Evolutionary conservation across 345 rosid species (phyloP).

Genomic region (Balakata baccata): DNA sequence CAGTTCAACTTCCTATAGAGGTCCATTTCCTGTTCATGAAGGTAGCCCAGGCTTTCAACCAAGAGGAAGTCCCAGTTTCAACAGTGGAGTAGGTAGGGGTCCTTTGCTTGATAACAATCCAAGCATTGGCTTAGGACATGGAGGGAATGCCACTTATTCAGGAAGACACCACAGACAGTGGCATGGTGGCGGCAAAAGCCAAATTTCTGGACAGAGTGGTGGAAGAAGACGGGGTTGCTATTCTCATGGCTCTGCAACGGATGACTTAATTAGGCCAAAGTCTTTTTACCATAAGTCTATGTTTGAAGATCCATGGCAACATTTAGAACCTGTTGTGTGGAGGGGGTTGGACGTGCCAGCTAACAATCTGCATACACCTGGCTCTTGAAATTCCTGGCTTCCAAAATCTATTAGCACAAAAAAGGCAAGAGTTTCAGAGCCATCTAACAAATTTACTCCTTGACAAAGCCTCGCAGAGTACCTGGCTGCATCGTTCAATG

Average conservation of each 20-base stretch:
- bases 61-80: slow-evolving; percentile 26
- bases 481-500: slow-evolving; percentile 74
- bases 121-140: slow-evolving; percentile 22
- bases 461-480: slow-evolving; percentile 74
- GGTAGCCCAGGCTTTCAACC: slow-evolving; percentile 33
- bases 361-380: slow-evolving; percentile 22
- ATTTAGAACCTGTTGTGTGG: slow-evolving; percentile 59
- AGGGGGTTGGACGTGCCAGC: slow-evolving; percentile 31
- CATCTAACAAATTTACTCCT: slow-evolving; percentile 39
- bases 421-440: slow-evolving; percentile 41
- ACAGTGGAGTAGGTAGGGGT: slow-evolving; percentile 37
- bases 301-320: slow-evolving; percentile 80
- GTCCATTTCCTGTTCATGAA: slow-evolving; percentile 25
- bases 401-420: slow-evolving; percentile 51
- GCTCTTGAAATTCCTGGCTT: slow-evolving; percentile 58
- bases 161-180: slow-evolving; percentile 50
- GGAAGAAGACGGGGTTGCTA: slow-evolving; percentile 44
- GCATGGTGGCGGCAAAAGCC: slow-evolving; percentile 30
- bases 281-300: slow-evolving; percentile 58
- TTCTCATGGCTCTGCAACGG: slow-evolving; percentile 20
- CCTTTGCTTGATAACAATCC: slow-evolving; percentile 37
- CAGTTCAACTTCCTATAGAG: slow-evolving; percentile 14
- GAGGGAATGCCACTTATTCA: slow-evolving; percentile 37
- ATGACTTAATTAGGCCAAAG: slow-evolving; percentile 24
- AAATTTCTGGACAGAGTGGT: slow-evolving; percentile 38